Conservation (phyloP, 768 basidiomycete species). For the Lactarius indigo region DNA sequence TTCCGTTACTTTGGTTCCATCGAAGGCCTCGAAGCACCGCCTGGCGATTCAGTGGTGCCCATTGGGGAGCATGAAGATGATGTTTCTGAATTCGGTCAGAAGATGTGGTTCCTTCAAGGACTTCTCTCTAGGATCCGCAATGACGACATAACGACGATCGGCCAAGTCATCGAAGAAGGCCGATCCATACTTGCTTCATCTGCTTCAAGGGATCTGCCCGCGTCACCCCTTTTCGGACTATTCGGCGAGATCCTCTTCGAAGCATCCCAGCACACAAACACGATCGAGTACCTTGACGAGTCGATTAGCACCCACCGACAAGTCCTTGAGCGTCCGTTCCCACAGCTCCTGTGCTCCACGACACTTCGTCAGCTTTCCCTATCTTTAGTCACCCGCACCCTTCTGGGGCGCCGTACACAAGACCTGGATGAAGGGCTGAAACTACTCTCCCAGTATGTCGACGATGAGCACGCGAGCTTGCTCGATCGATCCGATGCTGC, state of each 20-base stretch:
- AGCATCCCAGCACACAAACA: neutral
- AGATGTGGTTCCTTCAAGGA: too few species aligned
- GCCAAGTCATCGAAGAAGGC: too few species aligned
- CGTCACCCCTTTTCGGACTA: fast-evolving
- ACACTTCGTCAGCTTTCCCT: too few species aligned
- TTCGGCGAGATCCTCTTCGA: neutral
- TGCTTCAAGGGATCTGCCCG: neutral
- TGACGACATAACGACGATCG: too few species aligned
- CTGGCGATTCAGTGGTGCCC: too few species aligned
- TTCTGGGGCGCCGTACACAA: neutral
- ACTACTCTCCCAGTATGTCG: neutral
- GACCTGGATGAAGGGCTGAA: neutral
- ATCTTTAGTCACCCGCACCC: neutral
- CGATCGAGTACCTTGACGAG: neutral
- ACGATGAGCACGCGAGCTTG: too few species aligned
- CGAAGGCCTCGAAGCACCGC: too few species aligned
- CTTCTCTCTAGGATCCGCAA: too few species aligned
- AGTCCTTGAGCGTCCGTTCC: neutral
- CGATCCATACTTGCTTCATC: too few species aligned
- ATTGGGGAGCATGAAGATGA: too few species aligned
- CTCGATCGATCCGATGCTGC: neutral
- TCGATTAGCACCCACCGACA: neutral
- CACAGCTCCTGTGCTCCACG: neutral
- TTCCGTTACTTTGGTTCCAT: too few species aligned
- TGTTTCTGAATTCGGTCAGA: too few species aligned